A percentile compares a stretch with the other conserved stretches of the same genome.
Conservation (phyloP, 148 eudicot species). For the Amaranthus palmeri region DNA sequence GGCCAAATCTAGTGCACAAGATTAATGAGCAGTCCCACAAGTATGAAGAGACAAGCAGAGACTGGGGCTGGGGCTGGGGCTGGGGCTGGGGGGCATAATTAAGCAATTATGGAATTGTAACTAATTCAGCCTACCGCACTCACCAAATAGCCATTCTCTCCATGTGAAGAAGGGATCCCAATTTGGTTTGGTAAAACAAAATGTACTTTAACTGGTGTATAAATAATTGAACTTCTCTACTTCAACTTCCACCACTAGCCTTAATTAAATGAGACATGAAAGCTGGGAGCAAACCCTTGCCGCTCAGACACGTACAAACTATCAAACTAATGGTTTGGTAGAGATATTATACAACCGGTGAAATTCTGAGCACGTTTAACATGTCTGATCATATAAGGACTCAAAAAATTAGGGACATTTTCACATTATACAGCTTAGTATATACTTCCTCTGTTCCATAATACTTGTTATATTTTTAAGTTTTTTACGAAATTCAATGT, state of each 20-base stretch:
- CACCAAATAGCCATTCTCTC: background rate
- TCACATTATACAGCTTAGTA: no score
- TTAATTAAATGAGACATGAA: background rate
- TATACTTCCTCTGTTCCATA: no score
- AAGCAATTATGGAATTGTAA: background rate
- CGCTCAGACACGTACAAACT: background rate
- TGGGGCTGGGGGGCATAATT: background rate
- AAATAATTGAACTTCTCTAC: background rate
- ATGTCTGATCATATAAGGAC: no score
- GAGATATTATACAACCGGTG: no score
- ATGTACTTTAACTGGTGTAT: background rate
- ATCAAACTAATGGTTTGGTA: background rate
- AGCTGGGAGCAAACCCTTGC: background rate
- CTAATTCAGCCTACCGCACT: constrained; percentile 5
- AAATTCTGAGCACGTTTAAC: no score
- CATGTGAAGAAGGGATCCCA: constrained; percentile 1
- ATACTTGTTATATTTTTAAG: no score
- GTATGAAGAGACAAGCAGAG: no score
- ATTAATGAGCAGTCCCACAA: constrained; percentile 9
- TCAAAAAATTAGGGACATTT: no score
- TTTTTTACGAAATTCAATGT: no score
- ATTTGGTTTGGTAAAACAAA: background rate
- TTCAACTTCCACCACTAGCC: background rate
- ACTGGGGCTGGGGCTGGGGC: background rate
- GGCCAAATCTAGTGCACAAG: background rate